Evolutionary conservation across 805 yeast genomes (phyloP).

Genomic region (Blastobotrys terrestris): DNA sequence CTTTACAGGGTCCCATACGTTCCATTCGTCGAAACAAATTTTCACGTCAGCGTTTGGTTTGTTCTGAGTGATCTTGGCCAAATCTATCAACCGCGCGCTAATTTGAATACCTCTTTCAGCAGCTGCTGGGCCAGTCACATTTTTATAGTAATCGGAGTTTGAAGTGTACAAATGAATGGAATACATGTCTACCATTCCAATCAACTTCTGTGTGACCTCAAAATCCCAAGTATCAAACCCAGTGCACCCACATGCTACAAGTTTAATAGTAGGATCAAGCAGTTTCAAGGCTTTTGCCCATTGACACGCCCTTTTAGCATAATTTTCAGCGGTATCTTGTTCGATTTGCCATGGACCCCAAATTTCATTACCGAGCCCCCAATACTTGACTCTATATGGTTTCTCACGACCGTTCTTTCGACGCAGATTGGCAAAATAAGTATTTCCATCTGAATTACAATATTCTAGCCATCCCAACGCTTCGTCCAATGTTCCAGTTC

Average conservation of each 20-base stretch:
- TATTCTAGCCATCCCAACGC: conserved; percentile 35
- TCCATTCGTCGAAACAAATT: conserved; percentile 35
- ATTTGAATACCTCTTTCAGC: conserved; percentile 32
- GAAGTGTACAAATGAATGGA: conserved; percentile 33
- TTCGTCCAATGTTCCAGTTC: conserved; percentile 34
- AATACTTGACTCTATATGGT: conserved; percentile 34
- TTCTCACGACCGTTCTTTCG: conserved; percentile 32
- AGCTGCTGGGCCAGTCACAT: conserved; percentile 29
- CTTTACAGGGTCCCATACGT: conserved; percentile 33
- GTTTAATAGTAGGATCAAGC: conserved; percentile 27
- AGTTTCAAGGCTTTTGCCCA: conserved; percentile 35
- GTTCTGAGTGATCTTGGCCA: conserved; percentile 26
- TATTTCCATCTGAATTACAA: conserved; percentile 30
- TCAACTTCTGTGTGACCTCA: conserved; percentile 24
- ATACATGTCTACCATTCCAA: conserved; percentile 27
- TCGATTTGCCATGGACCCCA: conserved; percentile 37
- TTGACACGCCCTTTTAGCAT: conserved; percentile 27
- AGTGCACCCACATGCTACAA: conserved; percentile 30
- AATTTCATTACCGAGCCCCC: conserved; percentile 35
- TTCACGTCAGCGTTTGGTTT: conserved; percentile 18
- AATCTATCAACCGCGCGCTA: conserved; percentile 26
- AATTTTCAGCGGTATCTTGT: conserved; percentile 29
- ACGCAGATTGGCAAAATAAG: conserved; percentile 33
- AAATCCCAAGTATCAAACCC: conserved; percentile 32
- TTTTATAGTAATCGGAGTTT: conserved; percentile 24